These are phyloP conservation scores for Thelonectria olida DNA, from an alignment of 2,329 filamentous ascomycete genomes.

Conservation along the genomic window DNA sequence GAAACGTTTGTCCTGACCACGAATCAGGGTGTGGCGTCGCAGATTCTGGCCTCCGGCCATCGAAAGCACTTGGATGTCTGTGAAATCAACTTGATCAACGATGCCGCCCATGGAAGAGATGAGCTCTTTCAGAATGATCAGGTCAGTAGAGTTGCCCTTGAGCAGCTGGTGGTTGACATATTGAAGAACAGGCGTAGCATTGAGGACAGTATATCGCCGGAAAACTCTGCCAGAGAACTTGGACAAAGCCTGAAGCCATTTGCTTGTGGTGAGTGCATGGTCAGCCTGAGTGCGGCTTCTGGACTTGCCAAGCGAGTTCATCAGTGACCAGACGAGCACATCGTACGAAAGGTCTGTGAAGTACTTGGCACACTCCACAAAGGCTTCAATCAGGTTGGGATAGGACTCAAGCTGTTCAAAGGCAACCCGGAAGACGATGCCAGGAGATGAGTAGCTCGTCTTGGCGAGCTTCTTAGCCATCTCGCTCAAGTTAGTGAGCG, in stretches of 20 bases:
- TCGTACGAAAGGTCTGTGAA: conserved; percentile 95
- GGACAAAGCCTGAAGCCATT: conserved; percentile 90
- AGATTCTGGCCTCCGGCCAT: conserved; percentile 88
- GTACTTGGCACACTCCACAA: conserved; percentile 93
- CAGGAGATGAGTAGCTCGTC: conserved; percentile 89
- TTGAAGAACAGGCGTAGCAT: conserved; percentile 84
- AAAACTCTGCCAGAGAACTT: conserved; percentile 93
- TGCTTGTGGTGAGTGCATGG: conserved; percentile 79
- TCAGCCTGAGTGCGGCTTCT: conserved; percentile 70
- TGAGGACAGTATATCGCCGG: conserved; percentile 83
- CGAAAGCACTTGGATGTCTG: conserved; percentile 84
- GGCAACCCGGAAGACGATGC: conserved; percentile 88
- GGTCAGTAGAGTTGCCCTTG: conserved; percentile 84
- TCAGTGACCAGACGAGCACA: conserved; percentile 89
- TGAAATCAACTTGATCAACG: conserved; percentile 85
- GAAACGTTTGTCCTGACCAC: conserved; percentile 83
- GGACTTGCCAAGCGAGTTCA: conserved; percentile 75
- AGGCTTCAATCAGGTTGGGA: conserved; percentile 91
- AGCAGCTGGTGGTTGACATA: conserved; percentile 89
- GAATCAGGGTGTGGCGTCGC: conserved; percentile 80
- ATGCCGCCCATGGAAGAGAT: conserved; percentile 95
- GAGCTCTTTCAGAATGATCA: conserved; percentile 91
- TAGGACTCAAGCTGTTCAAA: conserved; percentile 93
- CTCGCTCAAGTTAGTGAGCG: conserved; percentile 82
- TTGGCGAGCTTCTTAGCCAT: conserved; percentile 93